phyloP scores from a whole-genome alignment of 2,329 filamentous ascomycete genomes.

The Mycosphaerella sp. region DNA sequence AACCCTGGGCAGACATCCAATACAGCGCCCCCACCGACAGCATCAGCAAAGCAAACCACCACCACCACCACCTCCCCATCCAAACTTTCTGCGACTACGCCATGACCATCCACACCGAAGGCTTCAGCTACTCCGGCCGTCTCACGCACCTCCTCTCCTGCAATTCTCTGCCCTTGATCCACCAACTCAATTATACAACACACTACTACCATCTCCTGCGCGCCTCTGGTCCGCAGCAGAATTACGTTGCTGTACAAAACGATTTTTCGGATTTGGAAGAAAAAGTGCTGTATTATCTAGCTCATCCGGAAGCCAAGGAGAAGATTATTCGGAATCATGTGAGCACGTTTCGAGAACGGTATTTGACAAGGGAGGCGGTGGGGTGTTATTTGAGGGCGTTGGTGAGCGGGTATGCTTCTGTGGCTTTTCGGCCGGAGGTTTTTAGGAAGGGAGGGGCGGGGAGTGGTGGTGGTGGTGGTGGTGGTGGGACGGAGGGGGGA shows the following conservation, averaged over 20 bases:
- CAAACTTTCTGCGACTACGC: conserved; percentile 26
- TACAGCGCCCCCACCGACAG: conserved; percentile 11
- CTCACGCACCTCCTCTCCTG: conserved; percentile 28
- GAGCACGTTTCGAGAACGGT: conserved; percentile 26
- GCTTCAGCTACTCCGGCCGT: conserved; percentile 24
- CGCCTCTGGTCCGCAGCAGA: conserved; percentile 21
- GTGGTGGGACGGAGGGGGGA: not conserved
- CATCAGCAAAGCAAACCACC: conserved; percentile 1
- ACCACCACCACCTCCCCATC: conserved; percentile 12
- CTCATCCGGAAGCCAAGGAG: conserved; percentile 16
- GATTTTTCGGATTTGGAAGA: conserved; percentile 23
- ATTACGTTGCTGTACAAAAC: conserved; percentile 20
- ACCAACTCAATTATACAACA: conserved; percentile 23
- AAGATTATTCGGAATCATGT: conserved; percentile 25
- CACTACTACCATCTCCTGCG: conserved; percentile 23
- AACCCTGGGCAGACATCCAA: conserved; percentile 36
- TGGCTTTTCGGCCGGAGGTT: conserved; percentile 6
- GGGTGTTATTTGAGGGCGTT: conserved; percentile 23
- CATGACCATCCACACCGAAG: conserved; percentile 30
- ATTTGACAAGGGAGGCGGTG: conserved; percentile 27
- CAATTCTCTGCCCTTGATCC: conserved; percentile 21
- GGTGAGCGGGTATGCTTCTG: conserved; percentile 10
- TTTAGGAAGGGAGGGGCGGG: no score
- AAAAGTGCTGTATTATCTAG: conserved; percentile 18
- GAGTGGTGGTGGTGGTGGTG: no score